These are phyloP conservation scores for Monosporascus sp. DNA, from an alignment of 2,329 filamentous ascomycete genomes.

Conservation along the genomic window DNA sequence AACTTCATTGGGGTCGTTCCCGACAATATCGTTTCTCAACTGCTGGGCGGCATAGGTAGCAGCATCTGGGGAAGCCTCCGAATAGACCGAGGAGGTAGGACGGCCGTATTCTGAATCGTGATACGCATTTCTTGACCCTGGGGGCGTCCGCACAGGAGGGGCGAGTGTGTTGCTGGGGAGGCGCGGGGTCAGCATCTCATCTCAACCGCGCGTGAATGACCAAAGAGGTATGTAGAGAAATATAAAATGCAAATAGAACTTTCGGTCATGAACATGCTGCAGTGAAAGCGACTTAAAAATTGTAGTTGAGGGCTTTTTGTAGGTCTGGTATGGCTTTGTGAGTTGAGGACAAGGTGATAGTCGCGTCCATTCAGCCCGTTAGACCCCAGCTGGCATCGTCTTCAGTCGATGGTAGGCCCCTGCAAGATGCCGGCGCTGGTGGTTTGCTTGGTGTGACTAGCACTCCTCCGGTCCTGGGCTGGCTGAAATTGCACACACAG, in stretches of 20 bases:
- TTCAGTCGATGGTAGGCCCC: not conserved
- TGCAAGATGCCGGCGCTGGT: not conserved
- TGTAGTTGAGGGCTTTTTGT: not conserved
- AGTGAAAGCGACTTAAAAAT: no score
- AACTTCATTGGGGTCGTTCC: constrained; percentile 33
- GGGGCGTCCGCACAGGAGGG: constrained; percentile 27
- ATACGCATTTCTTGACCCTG: constrained; percentile 29
- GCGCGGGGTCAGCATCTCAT: constrained; percentile 20
- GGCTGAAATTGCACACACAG: no score
- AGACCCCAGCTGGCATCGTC: not conserved
- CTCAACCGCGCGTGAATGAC: not conserved
- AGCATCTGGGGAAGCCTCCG: constrained; percentile 44
- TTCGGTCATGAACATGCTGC: not conserved
- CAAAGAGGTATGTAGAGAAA: not conserved
- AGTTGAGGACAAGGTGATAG: not conserved
- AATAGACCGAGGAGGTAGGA: constrained; percentile 59
- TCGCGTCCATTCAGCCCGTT: not conserved
- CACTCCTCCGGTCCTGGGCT: not conserved
- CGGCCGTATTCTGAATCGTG: constrained; percentile 34
- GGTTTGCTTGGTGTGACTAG: not conserved
- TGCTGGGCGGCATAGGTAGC: constrained; percentile 27
- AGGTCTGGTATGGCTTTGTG: not conserved
- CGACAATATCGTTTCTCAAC: constrained; percentile 16
- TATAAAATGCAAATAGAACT: constrained; percentile 1
- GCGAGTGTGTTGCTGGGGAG: constrained; percentile 24